Base-by-base conservation (phyloP, 1,284 basidiomycete species). In the Athelia psychrophila region DNA sequence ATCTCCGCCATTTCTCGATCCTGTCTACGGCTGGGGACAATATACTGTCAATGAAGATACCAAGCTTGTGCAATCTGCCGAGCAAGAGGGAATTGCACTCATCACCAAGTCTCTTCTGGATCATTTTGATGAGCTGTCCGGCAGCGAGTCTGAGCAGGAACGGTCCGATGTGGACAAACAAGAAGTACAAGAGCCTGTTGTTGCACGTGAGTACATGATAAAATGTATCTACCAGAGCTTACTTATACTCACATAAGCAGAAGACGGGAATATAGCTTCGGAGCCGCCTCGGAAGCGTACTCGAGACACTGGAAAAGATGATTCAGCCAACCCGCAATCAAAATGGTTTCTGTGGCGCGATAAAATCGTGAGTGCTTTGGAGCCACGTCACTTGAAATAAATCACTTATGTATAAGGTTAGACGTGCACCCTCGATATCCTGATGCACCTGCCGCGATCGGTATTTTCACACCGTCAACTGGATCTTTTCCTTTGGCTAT, bases 381-480 rank as follows among this genome's bases (percentile, higher is more conserved):
- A 16, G 35, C 9, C 25, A n/a, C n/a, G n/a, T n/a, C n/a, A n/a
- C n/a, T n/a, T n/a, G 19, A 25, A 18, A 38, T 18, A 38, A 10
- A 27, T 49, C 38, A 10, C 19, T n/a, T n/a, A n/a, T n/a, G n/a
- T n/a, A n/a, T n/a, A n/a, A 36, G 30, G 33, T n/a, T 22, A 72
- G 70, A 60, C 64, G 2, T 71, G 68, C 45, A 64, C 66, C 1
- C 51, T 72, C 0, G 67, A 72, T 45, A 62, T 71, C 9, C 42
- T 72, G 0, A 68, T 65, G 61, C 69, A 71, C 50, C 60, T 73
- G 0, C 70, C 68, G 3, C 60, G 63, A 2, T 71, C 69, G 1
- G 61, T 63, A 3, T 72, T 71, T 45, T 71, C 68, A 0, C 51
- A 61, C 0, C 54, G 57, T 1, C 66, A 72, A 44, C 57, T 69